Evolutionary conservation across 129 eudicot species (phyloP).

Genomic region (Smallanthus sonchifolius): DNA sequence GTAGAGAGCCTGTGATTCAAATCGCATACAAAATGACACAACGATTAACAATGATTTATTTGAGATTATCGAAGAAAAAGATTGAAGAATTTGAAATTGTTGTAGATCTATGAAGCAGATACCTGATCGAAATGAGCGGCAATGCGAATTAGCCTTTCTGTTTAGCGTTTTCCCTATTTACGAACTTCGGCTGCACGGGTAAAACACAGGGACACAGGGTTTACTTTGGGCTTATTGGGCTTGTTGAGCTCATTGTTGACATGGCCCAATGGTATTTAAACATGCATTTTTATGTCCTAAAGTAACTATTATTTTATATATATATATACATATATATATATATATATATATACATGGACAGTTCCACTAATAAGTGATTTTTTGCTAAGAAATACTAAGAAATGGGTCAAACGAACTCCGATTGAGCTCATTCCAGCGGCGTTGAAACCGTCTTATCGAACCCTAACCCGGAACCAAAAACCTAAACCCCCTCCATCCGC

Average conservation of each 20-base stretch:
- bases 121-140: conserved; percentile 1
- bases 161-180: neutral
- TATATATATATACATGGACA: too few species aligned
- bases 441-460: too few species aligned
- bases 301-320: too few species aligned
- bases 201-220: neutral
- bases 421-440: too few species aligned
- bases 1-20: neutral
- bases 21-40: neutral
- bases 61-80: neutral
- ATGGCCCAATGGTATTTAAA: neutral
- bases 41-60: neutral
- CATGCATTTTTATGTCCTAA: neutral
- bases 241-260: neutral
- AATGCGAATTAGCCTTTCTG: neutral
- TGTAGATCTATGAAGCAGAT: neutral
- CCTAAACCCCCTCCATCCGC: too few species aligned
- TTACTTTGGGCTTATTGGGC: conserved; percentile 2
- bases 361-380: too few species aligned
- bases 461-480: too few species aligned
- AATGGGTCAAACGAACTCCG: too few species aligned
- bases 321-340: too few species aligned
- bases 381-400: too few species aligned
- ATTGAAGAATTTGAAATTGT: neutral
- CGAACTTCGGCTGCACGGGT: neutral